Conservation (phyloP, 345 rosid genomes). For the Lepidium didymum region DNA sequence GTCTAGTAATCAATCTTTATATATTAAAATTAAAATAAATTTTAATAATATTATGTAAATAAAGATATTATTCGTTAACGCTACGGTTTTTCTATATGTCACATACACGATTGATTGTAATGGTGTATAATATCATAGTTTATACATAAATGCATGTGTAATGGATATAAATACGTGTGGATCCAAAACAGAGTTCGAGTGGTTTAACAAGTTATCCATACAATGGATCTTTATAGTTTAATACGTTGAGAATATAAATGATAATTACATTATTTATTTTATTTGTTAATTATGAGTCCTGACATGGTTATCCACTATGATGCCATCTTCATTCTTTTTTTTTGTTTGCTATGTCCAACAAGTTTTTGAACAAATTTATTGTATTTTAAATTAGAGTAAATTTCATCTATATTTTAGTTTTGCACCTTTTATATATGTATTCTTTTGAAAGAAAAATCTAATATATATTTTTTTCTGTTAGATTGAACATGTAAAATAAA, state of each 20-base stretch:
- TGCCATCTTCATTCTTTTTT: slow-evolving; percentile 7
- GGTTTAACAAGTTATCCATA: slow-evolving; percentile 29
- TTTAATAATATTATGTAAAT: too few relatives aligned
- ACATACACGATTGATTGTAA: not conserved
- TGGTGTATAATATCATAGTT: not conserved
- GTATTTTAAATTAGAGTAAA: too few relatives aligned
- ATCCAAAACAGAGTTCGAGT: slow-evolving; percentile 20
- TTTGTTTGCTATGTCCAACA: not conserved
- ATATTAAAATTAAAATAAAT: too few relatives aligned
- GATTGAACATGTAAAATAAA: too few relatives aligned
- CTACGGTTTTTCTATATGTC: too few relatives aligned
- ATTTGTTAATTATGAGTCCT: slow-evolving; percentile 3
- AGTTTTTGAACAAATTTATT: too few relatives aligned
- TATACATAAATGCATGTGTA: slow-evolving; percentile 1
- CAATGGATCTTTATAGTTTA: slow-evolving; percentile 25
- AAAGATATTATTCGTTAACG: too few relatives aligned
- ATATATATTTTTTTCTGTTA: too few relatives aligned
- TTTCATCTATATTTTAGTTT: too few relatives aligned
- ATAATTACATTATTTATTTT: not conserved
- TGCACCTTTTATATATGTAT: too few relatives aligned
- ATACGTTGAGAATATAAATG: not conserved
- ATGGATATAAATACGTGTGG: slow-evolving; percentile 11
- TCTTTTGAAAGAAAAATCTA: too few relatives aligned
- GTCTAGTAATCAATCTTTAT: too few relatives aligned
- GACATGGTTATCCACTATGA: slow-evolving; percentile 21